phyloP scores from a whole-genome alignment of 305 asterid genomes.

The Ilex paraguariensis region DNA sequence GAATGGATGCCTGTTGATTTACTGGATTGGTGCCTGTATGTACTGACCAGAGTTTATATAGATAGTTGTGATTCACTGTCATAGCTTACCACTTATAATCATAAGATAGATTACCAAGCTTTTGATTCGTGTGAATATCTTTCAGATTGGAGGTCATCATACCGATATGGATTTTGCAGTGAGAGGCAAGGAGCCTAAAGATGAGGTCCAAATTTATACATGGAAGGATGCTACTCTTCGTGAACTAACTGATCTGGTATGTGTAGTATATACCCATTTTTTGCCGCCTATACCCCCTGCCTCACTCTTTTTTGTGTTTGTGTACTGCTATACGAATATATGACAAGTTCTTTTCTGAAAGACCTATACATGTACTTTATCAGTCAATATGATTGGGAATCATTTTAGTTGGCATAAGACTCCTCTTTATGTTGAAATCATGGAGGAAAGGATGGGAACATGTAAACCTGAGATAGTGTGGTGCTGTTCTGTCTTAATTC shows the following conservation, averaged over 20 bases:
- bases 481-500: too few relatives aligned
- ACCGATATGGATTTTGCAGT: constrained; percentile 75
- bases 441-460: too few relatives aligned
- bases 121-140: constrained; percentile 7
- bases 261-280: background rate
- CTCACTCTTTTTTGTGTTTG: background rate
- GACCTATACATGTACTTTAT: too few relatives aligned
- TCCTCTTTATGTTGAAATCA: too few relatives aligned
- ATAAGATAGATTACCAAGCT: constrained; percentile 1
- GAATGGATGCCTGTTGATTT: too few relatives aligned
- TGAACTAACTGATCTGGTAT: constrained; percentile 96
- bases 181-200: constrained; percentile 98
- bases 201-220: constrained; percentile 96
- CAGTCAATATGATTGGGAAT: background rate
- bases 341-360: background rate
- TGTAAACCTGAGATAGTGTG: too few relatives aligned
- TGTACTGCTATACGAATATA: too few relatives aligned
- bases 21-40: too few relatives aligned
- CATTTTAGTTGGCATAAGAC: background rate
- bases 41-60: too few relatives aligned
- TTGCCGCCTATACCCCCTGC: background rate
- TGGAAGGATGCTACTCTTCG: constrained; percentile 99
- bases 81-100: too few relatives aligned
- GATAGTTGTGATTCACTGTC: too few relatives aligned
- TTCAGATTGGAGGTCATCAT: constrained; percentile 88